Percentiles rank a stretch among this genome's conserved stretches.
These are phyloP conservation scores for Oryza meyeriana DNA, from an alignment of 176 grass and related monocot species.

Conservation along the genomic window DNA sequence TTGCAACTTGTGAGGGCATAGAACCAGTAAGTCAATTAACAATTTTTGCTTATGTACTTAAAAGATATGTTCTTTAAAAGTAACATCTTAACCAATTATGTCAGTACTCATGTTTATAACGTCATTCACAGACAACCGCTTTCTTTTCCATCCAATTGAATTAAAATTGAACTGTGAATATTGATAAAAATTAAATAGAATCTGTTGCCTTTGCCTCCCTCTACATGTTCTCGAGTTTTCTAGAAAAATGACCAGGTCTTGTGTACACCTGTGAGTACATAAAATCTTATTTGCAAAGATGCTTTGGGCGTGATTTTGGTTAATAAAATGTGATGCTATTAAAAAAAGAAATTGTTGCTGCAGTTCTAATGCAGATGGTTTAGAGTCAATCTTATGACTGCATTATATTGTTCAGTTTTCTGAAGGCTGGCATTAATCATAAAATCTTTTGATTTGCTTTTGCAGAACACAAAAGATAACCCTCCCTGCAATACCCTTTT, in stretches of 20 bases:
- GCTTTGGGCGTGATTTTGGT: background rate
- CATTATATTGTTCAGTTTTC: background rate
- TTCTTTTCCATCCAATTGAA: background rate
- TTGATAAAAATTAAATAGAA: background rate
- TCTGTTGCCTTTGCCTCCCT: background rate
- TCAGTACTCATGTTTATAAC: background rate
- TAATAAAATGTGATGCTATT: background rate
- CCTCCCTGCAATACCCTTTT: conserved; percentile 98
- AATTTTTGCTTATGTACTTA: background rate
- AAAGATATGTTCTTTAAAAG: background rate
- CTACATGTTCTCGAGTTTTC: background rate
- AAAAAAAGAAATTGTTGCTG: background rate
- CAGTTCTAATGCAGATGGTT: background rate
- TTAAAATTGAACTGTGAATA: background rate
- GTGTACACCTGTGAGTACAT: background rate
- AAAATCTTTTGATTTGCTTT: conserved; percentile 24
- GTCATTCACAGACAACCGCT: background rate
- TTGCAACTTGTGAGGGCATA: background rate
- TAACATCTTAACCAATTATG: background rate
- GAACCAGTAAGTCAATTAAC: background rate
- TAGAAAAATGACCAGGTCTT: background rate
- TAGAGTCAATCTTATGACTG: background rate
- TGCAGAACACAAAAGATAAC: conserved; percentile 99
- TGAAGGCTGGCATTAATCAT: conserved; percentile 2
- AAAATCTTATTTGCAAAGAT: background rate